phyloP scores from a whole-genome alignment of 1,139 yeast genomes.

The Kurtzmaniella quercitrusa region DNA sequence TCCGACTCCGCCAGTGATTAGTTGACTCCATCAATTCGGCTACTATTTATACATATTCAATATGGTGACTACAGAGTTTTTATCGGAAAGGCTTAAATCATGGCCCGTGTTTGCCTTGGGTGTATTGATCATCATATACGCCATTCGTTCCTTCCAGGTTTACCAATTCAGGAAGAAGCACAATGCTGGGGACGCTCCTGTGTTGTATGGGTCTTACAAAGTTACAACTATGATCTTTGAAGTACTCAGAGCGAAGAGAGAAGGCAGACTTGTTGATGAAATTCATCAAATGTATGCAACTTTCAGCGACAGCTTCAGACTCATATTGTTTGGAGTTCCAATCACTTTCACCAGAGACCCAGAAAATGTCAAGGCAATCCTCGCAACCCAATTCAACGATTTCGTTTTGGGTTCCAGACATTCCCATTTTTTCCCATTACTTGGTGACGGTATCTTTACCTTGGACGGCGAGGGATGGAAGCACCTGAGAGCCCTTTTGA shows the following conservation, averaged over 20 bases:
- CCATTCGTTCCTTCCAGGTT: constrained; percentile 1
- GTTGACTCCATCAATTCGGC: no score
- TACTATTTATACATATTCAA: background rate
- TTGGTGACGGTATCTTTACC: constrained; percentile 58
- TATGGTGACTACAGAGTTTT: background rate
- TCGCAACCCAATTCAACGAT: constrained; percentile 42
- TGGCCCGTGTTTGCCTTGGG: constrained; percentile 3
- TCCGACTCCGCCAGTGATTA: no score
- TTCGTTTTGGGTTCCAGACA: constrained; percentile 47
- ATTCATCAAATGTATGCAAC: constrained; percentile 13
- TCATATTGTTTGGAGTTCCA: constrained; percentile 16
- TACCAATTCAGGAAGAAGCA: constrained; percentile 2
- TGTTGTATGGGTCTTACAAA: background rate
- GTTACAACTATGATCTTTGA: constrained; percentile 9
- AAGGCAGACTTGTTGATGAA: constrained; percentile 23
- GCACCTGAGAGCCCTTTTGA: constrained; percentile 48
- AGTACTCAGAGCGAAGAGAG: constrained; percentile 14
- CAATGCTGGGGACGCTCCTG: constrained; percentile 1
- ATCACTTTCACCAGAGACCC: constrained; percentile 22
- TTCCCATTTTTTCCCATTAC: constrained; percentile 32
- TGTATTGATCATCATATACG: background rate
- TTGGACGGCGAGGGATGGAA: constrained; percentile 54
- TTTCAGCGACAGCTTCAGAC: constrained; percentile 12
- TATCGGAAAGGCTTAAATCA: background rate
- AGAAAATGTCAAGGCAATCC: constrained; percentile 30